Evolutionary conservation across 805 yeast genomes (phyloP), one percentile per base, ranked within the genome.

Genomic region (Saccharomyces paradoxus): DNA sequence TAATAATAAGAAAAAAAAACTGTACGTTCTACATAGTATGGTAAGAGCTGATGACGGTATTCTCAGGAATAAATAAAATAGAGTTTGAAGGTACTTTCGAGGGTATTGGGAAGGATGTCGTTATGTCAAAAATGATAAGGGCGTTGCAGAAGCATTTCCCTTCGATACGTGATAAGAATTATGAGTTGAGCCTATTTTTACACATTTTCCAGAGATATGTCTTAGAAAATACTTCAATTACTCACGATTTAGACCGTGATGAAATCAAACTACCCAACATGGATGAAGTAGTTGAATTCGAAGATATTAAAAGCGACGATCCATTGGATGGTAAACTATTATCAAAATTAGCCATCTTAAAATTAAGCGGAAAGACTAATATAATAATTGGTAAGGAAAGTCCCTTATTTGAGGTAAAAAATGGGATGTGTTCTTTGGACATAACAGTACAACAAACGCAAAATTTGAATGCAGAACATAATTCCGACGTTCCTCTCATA

Each of bases 101-200:
- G 17, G 41, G 24, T 8, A 17, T 37, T n/a, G 22, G 44, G 7
- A 37, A 37, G 12, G 88, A 88, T 59, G 94, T 90, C 58, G 96
- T 98, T 29, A 97, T 98, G 5, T 86, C 96, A 59, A 97, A 89
- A 74, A 94, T 92, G 98, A 85, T 98, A 70, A 92, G 94, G 71
- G 92, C 96, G 1, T 81, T 94, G 73, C 92, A 92, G 80, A 82
- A 81, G 71, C 87, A 87, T 58, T 90, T 89, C 58, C 96, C 97
- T 29, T 97, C 97, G 9, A 37, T 37, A 37, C 6, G 44, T 7
- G 44, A 37, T 17, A 37, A 37, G 12, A 37, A 37, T 37, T 37
- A 78, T 63, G 95, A 91, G 73, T 37, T 37, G 12, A 37, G 24
- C 22, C 17, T 37, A 21, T 17, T 37, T 37, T 37, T 17, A 9